Evolutionary conservation across 306 rosid genomes (phyloP), one percentile per base, ranked within the genome.

Genomic region (Prunus persica): DNA sequence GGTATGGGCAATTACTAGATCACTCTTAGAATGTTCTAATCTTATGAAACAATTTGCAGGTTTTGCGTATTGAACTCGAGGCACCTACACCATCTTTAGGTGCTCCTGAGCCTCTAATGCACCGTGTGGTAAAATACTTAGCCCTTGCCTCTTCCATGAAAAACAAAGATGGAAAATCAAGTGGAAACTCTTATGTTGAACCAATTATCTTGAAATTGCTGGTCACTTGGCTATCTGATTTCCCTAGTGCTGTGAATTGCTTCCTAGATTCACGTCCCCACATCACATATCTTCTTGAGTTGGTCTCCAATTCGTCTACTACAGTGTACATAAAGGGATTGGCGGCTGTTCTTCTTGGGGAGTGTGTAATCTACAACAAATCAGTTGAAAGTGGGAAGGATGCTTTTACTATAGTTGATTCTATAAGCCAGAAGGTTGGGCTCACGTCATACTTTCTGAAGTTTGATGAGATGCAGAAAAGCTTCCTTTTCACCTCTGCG

Each of bases 241-340:
- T 85, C 85, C 93, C 97, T 45, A 82, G 57, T 82, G 99, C 97
- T 32, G 97, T 92, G 69, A 77, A 86, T 55, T 95, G 97, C 88
- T 92, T 92, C 81, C 89, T 95, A 66, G 97, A 95, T 80, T 91
- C 97, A 71, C 97, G 85, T 41, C 97, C 96, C 65, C 99, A 95
- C 80, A 89, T 90, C 71, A 92, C 97, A 32, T 89, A 87, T 86
- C 88, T 95, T 82, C 88, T 95, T 57, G 99, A 95, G 89, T 78
- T 92, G 86, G 86, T 90, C 69, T 86, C 90, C 41, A 88, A 89
- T 88, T 84, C 83, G 45, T 86, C 97, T 22, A 90, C 84, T 54
- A 88, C 97, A 47, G 97, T 84, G 78, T 88, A 84, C 69, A 65
- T 82, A 74, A 85, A 88, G 87, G 99, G 99, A 70, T 87, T 95